phyloP scores from a whole-genome alignment of 208 protist species.

The Acanthamoeba lenticulata region DNA sequence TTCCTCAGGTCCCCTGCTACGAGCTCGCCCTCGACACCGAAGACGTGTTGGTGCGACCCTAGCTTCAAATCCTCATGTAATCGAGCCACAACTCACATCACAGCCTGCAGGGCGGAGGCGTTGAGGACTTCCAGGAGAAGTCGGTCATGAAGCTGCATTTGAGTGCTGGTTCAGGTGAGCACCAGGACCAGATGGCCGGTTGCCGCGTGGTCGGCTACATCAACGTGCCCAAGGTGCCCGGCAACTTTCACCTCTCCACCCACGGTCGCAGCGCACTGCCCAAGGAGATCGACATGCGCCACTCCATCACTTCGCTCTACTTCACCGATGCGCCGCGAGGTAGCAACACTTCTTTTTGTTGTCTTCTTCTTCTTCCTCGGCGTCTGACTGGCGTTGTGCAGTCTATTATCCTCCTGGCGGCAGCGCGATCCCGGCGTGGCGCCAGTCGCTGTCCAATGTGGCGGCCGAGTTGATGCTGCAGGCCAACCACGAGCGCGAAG shows the following conservation, averaged over 20 bases:
- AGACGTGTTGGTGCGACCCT: not conserved
- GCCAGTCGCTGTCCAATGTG: not conserved
- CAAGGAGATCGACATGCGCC: conserved; percentile 25
- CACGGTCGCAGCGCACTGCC: not conserved
- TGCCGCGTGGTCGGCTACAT: conserved; percentile 36
- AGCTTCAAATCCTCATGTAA: not conserved
- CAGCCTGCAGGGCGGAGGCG: not conserved
- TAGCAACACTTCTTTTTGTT: not conserved
- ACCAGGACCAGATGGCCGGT: not conserved
- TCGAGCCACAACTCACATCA: not conserved
- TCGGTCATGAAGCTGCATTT: conserved; percentile 20
- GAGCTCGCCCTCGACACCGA: conserved; percentile 8
- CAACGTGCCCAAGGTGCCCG: conserved; percentile 61
- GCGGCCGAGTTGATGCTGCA: not conserved
- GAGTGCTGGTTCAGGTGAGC: not conserved
- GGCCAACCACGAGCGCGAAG: not conserved
- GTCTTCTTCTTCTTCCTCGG: not conserved
- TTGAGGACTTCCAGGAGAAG: conserved; percentile 43
- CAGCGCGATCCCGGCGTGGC: not conserved
- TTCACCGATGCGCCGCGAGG: conserved; percentile 35
- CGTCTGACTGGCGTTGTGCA: not conserved
- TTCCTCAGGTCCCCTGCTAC: conserved; percentile 12
- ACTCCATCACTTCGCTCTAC: conserved; percentile 27
- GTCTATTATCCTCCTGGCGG: conserved; percentile 3
- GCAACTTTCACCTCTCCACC: conserved; percentile 44